phyloP scores from a whole-genome alignment of 2,329 filamentous ascomycete genomes.

The Chrysoporthe puriensis region DNA sequence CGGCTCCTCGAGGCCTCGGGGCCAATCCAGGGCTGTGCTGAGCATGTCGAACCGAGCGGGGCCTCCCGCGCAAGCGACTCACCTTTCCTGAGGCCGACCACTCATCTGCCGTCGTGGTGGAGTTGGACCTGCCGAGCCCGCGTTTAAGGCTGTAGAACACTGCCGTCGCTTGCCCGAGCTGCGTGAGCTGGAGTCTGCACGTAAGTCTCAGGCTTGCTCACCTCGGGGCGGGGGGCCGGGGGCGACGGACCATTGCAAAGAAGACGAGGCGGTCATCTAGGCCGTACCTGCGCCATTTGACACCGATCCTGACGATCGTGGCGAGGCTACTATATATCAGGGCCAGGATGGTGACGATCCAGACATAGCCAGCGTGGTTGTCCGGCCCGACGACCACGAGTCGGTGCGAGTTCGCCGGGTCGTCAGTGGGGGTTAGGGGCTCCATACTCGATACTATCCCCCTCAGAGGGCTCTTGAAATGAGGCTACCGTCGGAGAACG shows the following conservation, averaged over 20 bases:
- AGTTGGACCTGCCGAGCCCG: slow-evolving; percentile 15
- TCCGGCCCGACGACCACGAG: background rate
- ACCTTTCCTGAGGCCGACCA: slow-evolving; percentile 6
- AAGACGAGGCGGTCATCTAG: slow-evolving; percentile 17
- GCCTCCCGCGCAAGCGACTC: background rate
- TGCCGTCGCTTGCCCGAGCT: slow-evolving; percentile 2
- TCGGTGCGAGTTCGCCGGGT: slow-evolving; percentile 10
- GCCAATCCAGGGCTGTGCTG: background rate
- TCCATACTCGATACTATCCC: background rate
- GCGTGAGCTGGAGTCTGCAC: background rate
- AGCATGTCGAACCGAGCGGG: too few relatives aligned
- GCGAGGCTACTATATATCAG: slow-evolving; percentile 14
- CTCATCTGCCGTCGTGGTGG: background rate
- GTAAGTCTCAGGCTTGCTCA: background rate
- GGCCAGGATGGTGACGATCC: slow-evolving; percentile 18
- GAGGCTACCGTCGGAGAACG: background rate
- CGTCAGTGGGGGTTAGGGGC: background rate
- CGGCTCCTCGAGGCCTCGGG: background rate
- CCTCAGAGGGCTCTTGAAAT: background rate
- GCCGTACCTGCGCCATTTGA: slow-evolving; percentile 15
- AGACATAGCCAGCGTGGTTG: slow-evolving; percentile 19
- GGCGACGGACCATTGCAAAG: slow-evolving; percentile 15
- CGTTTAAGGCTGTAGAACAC: slow-evolving; percentile 6
- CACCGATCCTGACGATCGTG: slow-evolving; percentile 1
- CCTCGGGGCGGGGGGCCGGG: background rate